These are phyloP conservation scores for Cicer yamashitae DNA, from an alignment of 306 rosid genomes.

Conservation along the genomic window DNA sequence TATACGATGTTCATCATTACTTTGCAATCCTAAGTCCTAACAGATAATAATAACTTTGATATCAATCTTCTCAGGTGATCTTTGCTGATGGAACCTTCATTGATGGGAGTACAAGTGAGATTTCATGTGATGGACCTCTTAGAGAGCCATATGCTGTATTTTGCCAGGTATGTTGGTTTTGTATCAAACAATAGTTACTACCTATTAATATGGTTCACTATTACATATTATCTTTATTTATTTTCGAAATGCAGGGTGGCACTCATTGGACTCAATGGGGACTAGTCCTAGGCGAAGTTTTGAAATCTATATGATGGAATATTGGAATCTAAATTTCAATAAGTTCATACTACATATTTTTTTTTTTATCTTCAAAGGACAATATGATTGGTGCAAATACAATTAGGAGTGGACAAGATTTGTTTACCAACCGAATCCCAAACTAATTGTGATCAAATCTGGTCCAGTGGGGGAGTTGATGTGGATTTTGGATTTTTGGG, in stretches of 20 bases:
- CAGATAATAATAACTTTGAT: conserved; percentile 25
- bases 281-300: conserved; percentile 83
- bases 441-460: neutral
- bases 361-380: conserved; percentile 14
- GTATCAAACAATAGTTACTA: neutral
- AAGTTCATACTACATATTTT: conserved; percentile 17
- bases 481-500: neutral
- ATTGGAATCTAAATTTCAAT: conserved; percentile 21
- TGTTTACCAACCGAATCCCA: neutral
- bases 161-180: conserved; percentile 68
- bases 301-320: conserved; percentile 59
- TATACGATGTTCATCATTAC: conserved; percentile 14
- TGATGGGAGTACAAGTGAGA: conserved; percentile 98
- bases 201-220: conserved; percentile 18
- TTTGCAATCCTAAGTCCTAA: conserved; percentile 10
- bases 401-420: neutral
- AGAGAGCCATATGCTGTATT: conserved; percentile 90
- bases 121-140: conserved; percentile 96
- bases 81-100: conserved; percentile 97
- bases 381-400: conserved; percentile 32
- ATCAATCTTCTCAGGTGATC: conserved; percentile 68
- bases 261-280: conserved; percentile 98
- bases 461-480: neutral
- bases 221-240: conserved; percentile 15
- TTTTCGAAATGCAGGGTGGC: conserved; percentile 72